Conservation (phyloP, 2,329 filamentous ascomycete genomes). For the Cladophialophora immunda region DNA sequence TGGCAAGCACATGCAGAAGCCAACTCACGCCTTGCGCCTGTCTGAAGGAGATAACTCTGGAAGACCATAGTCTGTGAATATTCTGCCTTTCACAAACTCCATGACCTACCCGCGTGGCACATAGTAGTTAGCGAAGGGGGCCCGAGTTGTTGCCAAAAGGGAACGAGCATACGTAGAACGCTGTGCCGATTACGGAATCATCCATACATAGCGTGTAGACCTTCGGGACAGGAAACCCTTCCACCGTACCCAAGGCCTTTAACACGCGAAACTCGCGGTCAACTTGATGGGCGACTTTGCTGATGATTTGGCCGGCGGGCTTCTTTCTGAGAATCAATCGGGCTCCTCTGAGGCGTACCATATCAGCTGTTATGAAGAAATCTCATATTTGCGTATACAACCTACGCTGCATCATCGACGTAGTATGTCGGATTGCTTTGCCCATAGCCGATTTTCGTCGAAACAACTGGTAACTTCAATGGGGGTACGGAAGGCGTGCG, state of each 20-base stretch:
- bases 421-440: slow-evolving; percentile 38
- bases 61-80: slow-evolving; percentile 81
- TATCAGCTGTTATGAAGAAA: background rate
- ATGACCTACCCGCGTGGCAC: slow-evolving; percentile 62
- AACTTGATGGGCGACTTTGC: slow-evolving; percentile 87
- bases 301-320: slow-evolving; percentile 81
- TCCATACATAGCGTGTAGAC: slow-evolving; percentile 82
- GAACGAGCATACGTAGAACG: slow-evolving; percentile 72
- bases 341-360: slow-evolving; percentile 51
- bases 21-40: slow-evolving; percentile 69
- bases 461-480: slow-evolving; percentile 27
- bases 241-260: slow-evolving; percentile 74
- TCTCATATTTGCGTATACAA: background rate
- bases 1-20: background rate
- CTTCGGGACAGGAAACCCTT: slow-evolving; percentile 75
- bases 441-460: slow-evolving; percentile 36
- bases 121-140: background rate
- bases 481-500: slow-evolving; percentile 18
- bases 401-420: slow-evolving; percentile 34
- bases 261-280: slow-evolving; percentile 88
- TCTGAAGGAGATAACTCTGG: slow-evolving; percentile 71
- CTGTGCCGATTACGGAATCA: slow-evolving; percentile 73
- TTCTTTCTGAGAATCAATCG: slow-evolving; percentile 90
- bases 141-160: background rate
- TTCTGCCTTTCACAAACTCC: slow-evolving; percentile 84